Evolutionary conservation across 768 basidiomycete genomes (phyloP), one percentile per base, ranked within the genome.

Genomic region (Cystobasidium tubakii): DNA sequence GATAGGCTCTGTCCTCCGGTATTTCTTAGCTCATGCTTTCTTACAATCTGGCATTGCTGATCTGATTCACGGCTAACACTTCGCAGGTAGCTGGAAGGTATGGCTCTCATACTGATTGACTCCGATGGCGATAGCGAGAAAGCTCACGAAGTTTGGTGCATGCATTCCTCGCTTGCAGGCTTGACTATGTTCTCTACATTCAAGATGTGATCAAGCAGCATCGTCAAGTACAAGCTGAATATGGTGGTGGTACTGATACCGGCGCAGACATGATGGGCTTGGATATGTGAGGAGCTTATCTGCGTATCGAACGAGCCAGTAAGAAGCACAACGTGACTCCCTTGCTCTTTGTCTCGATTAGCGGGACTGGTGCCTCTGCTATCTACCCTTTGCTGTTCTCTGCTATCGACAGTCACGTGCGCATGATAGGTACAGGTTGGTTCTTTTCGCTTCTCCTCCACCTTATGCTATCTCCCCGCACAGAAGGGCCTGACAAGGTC

Each of bases 1-100:
- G 85, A 91, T 81, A 83, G 93, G 69, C 82, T 96, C 6, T 95
- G 93, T 81, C 94, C 94, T 36, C 90, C 93, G 0, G 92, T 95
- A 57, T n/a, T 64, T 36, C 9, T 54, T 42, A 44, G 27, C 19
- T 15, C 10, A 4, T 31, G 13, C 4, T 66, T 73, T 23, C 39
- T 17, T 36, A 39, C 15, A 39, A 39, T 39, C n/a, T 27, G 43
- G 19, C 21, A 46, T 43, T 9, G 69, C 29, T 12, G n/a, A 43
- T n/a, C 7, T 43, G 23, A 50, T 9, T 50, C 46, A 23, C 1
- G 2, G 1, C 25, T 31, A 3, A 34, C 33, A 19, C 31, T 12
- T 23, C 13, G 1, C 71, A 90, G 90, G 85, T 90, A 9, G 88
- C 90, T 0, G 90, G 90, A 75, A 85, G 89, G 89, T 88, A n/a